A percentile compares a stretch with the other conserved stretches of the same genome.
These are phyloP conservation scores for Thelonectria rubi DNA, from an alignment of 2,329 filamentous ascomycete genomes.

Conservation along the genomic window DNA sequence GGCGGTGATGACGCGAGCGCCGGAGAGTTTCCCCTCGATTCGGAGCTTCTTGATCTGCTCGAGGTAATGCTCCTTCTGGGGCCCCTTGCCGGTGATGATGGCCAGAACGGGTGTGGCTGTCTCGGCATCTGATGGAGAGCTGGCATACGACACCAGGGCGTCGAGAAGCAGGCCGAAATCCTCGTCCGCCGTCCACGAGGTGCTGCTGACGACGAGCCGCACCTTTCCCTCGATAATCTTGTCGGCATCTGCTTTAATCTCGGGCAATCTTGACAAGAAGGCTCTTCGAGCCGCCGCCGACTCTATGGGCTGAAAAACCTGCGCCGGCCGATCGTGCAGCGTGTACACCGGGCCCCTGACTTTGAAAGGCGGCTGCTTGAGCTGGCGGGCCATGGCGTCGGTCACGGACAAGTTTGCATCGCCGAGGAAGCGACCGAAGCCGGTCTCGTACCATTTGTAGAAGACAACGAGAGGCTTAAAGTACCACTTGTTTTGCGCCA, in stretches of 20 bases:
- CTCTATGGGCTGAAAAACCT: constrained; percentile 78
- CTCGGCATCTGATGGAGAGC: constrained; percentile 53
- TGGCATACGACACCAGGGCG: constrained; percentile 79
- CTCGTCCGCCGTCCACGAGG: constrained; percentile 97
- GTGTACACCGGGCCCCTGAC: constrained; percentile 73
- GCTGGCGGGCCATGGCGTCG: constrained; percentile 81
- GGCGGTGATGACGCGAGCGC: constrained; percentile 78
- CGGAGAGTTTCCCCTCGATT: constrained; percentile 68
- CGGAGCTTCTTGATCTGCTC: constrained; percentile 70
- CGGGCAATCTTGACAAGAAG: constrained; percentile 72
- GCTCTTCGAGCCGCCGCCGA: constrained; percentile 54
- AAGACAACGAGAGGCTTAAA: constrained; percentile 79
- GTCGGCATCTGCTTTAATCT: constrained; percentile 68
- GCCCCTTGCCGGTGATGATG: constrained; percentile 94
- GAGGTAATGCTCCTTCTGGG: constrained; percentile 81
- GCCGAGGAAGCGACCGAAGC: constrained; percentile 73
- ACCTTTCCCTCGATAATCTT: constrained; percentile 67
- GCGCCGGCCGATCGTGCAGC: constrained; percentile 86
- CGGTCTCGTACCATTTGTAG: constrained; percentile 79
- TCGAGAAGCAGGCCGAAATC: constrained; percentile 90
- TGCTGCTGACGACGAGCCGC: constrained; percentile 86
- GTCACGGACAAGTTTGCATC: constrained; percentile 87
- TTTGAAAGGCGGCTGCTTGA: constrained; percentile 70
- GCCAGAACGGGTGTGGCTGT: constrained; percentile 75
- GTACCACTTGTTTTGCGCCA: constrained; percentile 68